Percentiles rank a stretch among this genome's conserved stretches.
Evolutionary conservation across 345 rosid genomes (phyloP).

Genomic region (Geranium rotundifolium): DNA sequence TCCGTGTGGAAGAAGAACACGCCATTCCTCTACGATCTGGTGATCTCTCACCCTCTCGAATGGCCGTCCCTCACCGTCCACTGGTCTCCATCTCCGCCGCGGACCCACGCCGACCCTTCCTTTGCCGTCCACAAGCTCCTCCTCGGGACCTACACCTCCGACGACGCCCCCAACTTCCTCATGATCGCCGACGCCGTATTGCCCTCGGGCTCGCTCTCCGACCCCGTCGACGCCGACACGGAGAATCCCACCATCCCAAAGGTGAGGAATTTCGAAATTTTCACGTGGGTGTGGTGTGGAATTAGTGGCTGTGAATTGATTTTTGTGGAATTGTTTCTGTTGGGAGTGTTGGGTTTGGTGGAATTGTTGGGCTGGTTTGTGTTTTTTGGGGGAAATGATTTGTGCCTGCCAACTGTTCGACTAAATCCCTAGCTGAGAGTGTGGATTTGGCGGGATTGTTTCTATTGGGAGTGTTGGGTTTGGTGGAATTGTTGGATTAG

Average conservation of each 20-base stretch:
- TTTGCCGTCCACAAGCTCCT: constrained; percentile 58
- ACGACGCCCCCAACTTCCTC: constrained; percentile 52
- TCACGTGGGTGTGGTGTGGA: not conserved
- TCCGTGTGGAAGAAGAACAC: constrained; percentile 82
- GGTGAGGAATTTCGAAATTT: constrained; percentile 17
- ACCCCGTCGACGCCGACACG: not conserved
- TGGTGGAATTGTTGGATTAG: not conserved
- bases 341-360: too few species aligned
- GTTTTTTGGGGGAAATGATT: not conserved
- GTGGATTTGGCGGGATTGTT: too few species aligned
- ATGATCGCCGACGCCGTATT: constrained; percentile 68
- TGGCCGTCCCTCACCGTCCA: constrained; percentile 97
- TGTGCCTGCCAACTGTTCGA: not conserved
- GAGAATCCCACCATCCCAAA: constrained; percentile 47
- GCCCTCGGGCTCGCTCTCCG: constrained; percentile 39
- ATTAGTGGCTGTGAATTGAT: not conserved
- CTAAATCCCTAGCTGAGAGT: not conserved
- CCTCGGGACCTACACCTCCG: constrained; percentile 85
- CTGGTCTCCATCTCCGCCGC: constrained; percentile 59
- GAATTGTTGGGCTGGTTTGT: not conserved
- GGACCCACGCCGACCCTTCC: constrained; percentile 37
- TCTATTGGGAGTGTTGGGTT: too few species aligned
- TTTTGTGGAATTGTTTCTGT: too few species aligned
- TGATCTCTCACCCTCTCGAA: constrained; percentile 79
- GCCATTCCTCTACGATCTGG: constrained; percentile 79